A percentile compares a stretch with the other conserved stretches of the same genome.
Conservation (phyloP, 1,139 yeast species). For the Blastobotrys serpentis region DNA sequence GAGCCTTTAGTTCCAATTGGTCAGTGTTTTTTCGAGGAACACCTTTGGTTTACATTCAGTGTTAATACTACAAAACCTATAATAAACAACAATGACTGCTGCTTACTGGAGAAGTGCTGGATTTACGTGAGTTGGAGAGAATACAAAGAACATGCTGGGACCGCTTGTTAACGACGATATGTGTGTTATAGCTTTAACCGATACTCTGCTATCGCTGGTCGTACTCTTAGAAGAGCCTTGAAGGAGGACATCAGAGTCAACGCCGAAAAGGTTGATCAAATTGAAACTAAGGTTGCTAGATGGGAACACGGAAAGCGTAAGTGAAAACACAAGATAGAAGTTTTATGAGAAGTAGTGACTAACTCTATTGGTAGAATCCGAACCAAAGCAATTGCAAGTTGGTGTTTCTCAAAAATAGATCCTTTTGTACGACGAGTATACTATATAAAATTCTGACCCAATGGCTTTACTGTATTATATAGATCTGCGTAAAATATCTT, state of each 20-base stretch:
- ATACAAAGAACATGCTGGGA: too few species aligned
- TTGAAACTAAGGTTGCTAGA: conserved; percentile 75
- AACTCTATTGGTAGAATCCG: conserved; percentile 21
- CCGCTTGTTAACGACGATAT: background rate
- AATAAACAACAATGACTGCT: conserved; percentile 26
- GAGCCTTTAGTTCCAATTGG: conserved; percentile 7
- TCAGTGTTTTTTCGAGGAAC: conserved; percentile 5
- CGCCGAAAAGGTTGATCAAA: conserved; percentile 69
- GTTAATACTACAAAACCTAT: conserved; percentile 1
- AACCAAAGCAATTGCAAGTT: conserved; percentile 21
- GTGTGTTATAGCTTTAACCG: conserved; percentile 62
- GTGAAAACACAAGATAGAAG: conserved; percentile 22
- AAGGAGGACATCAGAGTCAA: conserved; percentile 81
- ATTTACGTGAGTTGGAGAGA: conserved; percentile 34
- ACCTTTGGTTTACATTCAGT: background rate
- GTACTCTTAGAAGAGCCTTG: conserved; percentile 81
- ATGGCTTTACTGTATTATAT: too few species aligned
- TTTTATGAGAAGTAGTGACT: background rate
- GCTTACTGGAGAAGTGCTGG: conserved; percentile 36
- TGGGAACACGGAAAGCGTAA: conserved; percentile 65
- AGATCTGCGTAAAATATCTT: background rate
- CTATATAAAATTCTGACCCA: background rate
- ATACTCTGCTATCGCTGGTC: conserved; percentile 89
- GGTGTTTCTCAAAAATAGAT: conserved; percentile 5
- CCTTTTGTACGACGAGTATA: background rate